Evolutionary conservation across 2,329 filamentous ascomycete species (phyloP).

Genomic region (Talaromyces pinophilus): DNA sequence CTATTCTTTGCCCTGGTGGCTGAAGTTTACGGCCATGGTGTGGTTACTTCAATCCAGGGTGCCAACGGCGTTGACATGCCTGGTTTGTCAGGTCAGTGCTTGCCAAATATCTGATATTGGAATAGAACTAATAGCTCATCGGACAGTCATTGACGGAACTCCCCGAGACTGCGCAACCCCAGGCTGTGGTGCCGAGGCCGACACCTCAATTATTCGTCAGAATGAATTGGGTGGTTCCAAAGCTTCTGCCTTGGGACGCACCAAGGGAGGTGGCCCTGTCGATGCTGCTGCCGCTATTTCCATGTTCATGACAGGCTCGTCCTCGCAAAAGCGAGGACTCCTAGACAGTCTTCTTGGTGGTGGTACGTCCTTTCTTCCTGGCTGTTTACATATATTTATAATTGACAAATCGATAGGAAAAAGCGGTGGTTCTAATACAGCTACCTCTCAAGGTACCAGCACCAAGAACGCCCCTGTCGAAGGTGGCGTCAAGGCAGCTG

Average conservation of each 20-base stretch:
- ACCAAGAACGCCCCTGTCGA: constrained; percentile 52
- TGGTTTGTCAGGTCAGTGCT: constrained; percentile 54
- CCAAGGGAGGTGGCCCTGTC: constrained; percentile 60
- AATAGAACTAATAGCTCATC: constrained; percentile 19
- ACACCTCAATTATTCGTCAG: constrained; percentile 69
- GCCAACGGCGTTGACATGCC: constrained; percentile 66
- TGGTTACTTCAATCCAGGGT: constrained; percentile 58
- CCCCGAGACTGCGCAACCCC: constrained; percentile 66
- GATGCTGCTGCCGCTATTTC: constrained; percentile 59
- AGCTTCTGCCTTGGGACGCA: constrained; percentile 65
- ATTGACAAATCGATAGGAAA: neutral
- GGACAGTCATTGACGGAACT: constrained; percentile 62
- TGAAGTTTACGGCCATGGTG: constrained; percentile 59
- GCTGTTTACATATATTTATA: neutral
- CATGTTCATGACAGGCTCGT: constrained; percentile 59
- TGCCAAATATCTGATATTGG: neutral
- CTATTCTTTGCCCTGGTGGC: constrained; percentile 50
- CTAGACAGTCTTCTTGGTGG: constrained; percentile 1
- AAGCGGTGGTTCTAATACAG: constrained; percentile 14
- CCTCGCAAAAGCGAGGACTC: constrained; percentile 26
- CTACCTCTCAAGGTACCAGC: constrained; percentile 49
- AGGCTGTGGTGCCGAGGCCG: constrained; percentile 64
- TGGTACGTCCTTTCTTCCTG: neutral
- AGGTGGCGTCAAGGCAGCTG: constrained; percentile 55
- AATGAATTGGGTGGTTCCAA: constrained; percentile 58